Evolutionary conservation across 2,329 filamentous ascomycete species (phyloP).

Genomic region (Didymella pomorum): DNA sequence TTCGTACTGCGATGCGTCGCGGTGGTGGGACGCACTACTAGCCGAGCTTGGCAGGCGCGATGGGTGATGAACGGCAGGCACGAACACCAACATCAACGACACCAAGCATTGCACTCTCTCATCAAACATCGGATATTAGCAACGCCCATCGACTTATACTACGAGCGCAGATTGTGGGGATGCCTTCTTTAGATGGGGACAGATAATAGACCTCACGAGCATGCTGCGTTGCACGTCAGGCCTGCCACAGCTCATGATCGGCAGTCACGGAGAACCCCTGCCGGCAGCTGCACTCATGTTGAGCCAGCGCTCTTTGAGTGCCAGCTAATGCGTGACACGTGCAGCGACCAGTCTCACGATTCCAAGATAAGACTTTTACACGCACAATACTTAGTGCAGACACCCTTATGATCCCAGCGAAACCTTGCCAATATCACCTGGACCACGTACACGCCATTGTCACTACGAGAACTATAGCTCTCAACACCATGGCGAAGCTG

Average conservation of each 20-base stretch:
- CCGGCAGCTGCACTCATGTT: not conserved
- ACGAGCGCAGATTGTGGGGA: too few species aligned
- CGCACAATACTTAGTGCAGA: too few species aligned
- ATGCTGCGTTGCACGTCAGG: not conserved
- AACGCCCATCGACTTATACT: not conserved
- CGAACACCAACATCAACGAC: not conserved
- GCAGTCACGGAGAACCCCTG: not conserved
- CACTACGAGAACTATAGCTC: too few species aligned
- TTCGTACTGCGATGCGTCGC: constrained; percentile 13
- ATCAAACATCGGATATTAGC: not conserved
- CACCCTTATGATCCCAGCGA: not conserved
- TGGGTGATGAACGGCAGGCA: constrained; percentile 1
- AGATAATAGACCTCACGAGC: not conserved
- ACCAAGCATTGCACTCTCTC: not conserved
- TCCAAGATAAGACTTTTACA: not conserved
- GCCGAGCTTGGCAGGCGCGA: constrained; percentile 25
- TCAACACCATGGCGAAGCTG: constrained; percentile 36
- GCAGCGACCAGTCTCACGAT: not conserved
- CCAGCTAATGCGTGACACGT: not conserved
- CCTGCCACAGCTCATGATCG: not conserved
- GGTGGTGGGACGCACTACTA: constrained; percentile 29
- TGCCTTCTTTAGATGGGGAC: not conserved
- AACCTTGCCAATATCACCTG: not conserved
- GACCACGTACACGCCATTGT: not conserved
- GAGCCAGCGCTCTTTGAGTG: not conserved